A percentile compares a stretch with the other conserved stretches of the same genome.
These are phyloP conservation scores for Nevesoporus exiguus DNA, from an alignment of 768 basidiomycete species.

Conservation along the genomic window DNA sequence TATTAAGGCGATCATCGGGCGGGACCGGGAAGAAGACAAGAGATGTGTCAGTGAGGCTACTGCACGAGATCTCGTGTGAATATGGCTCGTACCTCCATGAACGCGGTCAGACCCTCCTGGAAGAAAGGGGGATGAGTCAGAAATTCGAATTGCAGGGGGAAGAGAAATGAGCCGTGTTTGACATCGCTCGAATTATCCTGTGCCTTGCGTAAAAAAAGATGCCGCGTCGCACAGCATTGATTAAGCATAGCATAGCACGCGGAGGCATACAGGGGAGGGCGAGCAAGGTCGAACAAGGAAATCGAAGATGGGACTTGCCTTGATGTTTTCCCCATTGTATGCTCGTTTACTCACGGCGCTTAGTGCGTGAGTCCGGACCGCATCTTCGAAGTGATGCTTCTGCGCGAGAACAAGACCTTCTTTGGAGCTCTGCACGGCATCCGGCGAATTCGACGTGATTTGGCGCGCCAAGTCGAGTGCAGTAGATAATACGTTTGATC, in stretches of 20 bases:
- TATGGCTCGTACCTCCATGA: conserved; percentile 36
- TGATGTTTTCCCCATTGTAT: conserved; percentile 65
- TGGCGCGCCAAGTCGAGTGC: conserved; percentile 61
- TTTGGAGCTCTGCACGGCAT: conserved; percentile 76
- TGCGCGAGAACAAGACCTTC: conserved; percentile 58
- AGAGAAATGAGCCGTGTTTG: background rate
- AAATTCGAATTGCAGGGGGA: conserved; percentile 2
- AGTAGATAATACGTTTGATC: conserved; percentile 47
- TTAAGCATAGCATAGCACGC: background rate
- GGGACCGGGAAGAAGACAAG: conserved; percentile 2
- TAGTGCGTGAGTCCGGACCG: conserved; percentile 43
- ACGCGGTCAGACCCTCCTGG: conserved; percentile 71
- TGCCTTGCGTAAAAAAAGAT: background rate
- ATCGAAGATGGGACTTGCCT: conserved; percentile 38
- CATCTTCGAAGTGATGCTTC: conserved; percentile 48
- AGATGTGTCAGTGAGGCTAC: background rate
- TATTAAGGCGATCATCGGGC: background rate
- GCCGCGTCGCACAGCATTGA: conserved; percentile 1
- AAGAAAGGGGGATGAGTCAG: conserved; percentile 18
- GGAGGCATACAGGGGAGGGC: background rate
- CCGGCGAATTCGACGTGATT: conserved; percentile 68
- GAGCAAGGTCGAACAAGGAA: background rate
- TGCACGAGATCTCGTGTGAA: background rate
- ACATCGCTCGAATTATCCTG: conserved; percentile 1
- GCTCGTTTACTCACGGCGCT: conserved; percentile 49